Evolutionary conservation across 1,284 basidiomycete species (phyloP), one percentile per base, ranked within the genome.

Genomic region (Ceratobasidium sp.): DNA sequence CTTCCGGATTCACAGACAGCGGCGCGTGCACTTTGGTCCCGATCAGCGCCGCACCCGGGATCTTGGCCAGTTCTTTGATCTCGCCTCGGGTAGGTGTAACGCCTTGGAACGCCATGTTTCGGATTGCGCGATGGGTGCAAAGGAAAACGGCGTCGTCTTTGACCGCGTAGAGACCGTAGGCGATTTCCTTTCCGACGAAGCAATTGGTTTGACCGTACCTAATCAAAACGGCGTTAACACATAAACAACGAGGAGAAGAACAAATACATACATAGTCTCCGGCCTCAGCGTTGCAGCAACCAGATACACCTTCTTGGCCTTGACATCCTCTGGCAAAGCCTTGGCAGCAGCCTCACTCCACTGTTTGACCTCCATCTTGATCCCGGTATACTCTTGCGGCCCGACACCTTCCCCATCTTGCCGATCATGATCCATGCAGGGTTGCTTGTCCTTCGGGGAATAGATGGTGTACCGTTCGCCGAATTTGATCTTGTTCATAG

Each of bases 381-480:
- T 88, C 23, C 90, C 95, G 18, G 97, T 97, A 87, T 99, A 99
- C 85, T 99, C 97, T 84, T 98, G 97, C 7, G 98, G 97, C 20
- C 96, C 96, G 78, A 98, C 88, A 73, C 94, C 97, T 86, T 99
- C 98, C 67, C 98, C 98, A 81, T 96, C 96, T 77, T 92, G 91
- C 80, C 98, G 95, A 85, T 99, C 98, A 88, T 99, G 98, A 87
- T 99, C 98, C 98, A 99, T 99, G 85, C 98, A 99, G 0, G 98
- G 97, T 85, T 99, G 98, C 10, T 96, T 97, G 83, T 99, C 98
- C 86, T 99, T 99, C n/a, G 96, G 96, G 82, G 95, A 97, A 89
- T 98, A 99, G 84, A 99, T 96, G 56, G 98, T 99, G 87, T 99
- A 98, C 63, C 33, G 33, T 33, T 33, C 33, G 33, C 33, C 33